phyloP scores from a whole-genome alignment of 2,329 filamentous ascomycete species.

The Cladosporium sp. region DNA sequence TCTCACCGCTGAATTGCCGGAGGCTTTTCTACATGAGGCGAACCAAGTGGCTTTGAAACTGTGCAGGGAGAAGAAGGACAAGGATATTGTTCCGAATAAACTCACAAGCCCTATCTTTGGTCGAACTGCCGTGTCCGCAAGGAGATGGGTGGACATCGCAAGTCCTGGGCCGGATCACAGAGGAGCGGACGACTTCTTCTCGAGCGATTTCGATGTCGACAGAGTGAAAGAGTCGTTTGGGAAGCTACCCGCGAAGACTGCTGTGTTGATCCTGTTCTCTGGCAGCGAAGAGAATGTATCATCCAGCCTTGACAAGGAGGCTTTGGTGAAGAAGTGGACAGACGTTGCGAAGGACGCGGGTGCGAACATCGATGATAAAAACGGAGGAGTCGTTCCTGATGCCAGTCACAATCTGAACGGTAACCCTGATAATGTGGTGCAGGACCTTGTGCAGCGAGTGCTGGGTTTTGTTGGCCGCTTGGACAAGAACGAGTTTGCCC shows the following conservation, averaged over 20 bases:
- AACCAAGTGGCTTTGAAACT: conserved; percentile 52
- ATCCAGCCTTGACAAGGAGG: conserved; percentile 56
- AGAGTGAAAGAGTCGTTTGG: conserved; percentile 66
- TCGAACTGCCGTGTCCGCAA: conserved; percentile 53
- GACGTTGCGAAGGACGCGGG: conserved; percentile 44
- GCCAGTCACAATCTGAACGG: conserved; percentile 55
- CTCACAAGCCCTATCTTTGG: conserved; percentile 34
- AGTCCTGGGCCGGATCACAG: conserved; percentile 56
- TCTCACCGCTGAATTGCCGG: conserved; percentile 48
- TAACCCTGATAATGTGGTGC: conserved; percentile 48
- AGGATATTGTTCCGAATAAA: conserved; percentile 55
- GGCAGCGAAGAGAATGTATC: conserved; percentile 68
- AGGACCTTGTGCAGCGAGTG: conserved; percentile 53
- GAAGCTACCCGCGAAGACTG: conserved; percentile 50
- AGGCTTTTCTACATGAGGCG: conserved; percentile 44
- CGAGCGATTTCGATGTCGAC: conserved; percentile 67
- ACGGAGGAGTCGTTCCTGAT: conserved; percentile 51
- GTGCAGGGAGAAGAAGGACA: conserved; percentile 55
- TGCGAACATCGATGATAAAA: conserved; percentile 49
- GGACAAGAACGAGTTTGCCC: conserved; percentile 25
- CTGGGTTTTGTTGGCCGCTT: conserved; percentile 47
- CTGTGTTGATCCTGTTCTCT: conserved; percentile 65
- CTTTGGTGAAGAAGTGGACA: conserved; percentile 60
- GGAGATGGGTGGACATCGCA: conserved; percentile 59
- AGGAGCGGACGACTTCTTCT: conserved; percentile 85